Evolutionary conservation across 2,329 filamentous ascomycete species (phyloP), one percentile per base, ranked within the genome.

Genomic region (Aurifilum marmelostoma): DNA sequence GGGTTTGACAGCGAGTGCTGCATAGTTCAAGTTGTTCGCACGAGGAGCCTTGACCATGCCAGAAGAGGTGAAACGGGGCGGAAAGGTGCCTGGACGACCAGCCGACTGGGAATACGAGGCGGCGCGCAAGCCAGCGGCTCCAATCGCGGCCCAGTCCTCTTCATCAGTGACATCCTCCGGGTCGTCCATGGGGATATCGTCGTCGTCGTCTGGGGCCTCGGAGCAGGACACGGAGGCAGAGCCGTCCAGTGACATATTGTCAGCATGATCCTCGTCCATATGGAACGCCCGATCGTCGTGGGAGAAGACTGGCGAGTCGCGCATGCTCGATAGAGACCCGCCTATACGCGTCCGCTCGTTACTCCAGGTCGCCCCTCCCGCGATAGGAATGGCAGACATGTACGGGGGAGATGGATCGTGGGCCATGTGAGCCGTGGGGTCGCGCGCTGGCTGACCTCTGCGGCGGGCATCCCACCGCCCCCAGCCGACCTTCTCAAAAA

Each of bases 401-500:
- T 83, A 83, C 34, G 80, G 77, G 78, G 75, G 73, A 79, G 79
- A 75, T 78, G 76, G 73, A 75, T 82, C 77, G 78, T 83, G 77
- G 73, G 77, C 75, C 74, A 79, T 76, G 78, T 83, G 76, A 74
- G 77, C 71, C 58, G 66, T 66, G 68, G 76, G 73, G 70, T 82
- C 78, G 72, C 84, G 83, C 71, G 82, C 75, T 58, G 86, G 82
- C 71, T 92, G 87, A 67, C 90, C 92, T 75, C 89, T 89, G 77
- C 88, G 86, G 77, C 89, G 89, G 71, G 94, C 96, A 79, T 97
- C 92, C 95, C 95, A 99, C 73, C 94, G 89, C 70, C 96, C 96
- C 95, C 95, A 98, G 76, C 95, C 95, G 69, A 97, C 93, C 84
- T 98, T 98, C 79, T 97, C 92, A 77, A 97, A 98, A 77, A 91